These are phyloP conservation scores for Spergularia azorica DNA, from an alignment of 179 eudicot species.

Conservation along the genomic window DNA sequence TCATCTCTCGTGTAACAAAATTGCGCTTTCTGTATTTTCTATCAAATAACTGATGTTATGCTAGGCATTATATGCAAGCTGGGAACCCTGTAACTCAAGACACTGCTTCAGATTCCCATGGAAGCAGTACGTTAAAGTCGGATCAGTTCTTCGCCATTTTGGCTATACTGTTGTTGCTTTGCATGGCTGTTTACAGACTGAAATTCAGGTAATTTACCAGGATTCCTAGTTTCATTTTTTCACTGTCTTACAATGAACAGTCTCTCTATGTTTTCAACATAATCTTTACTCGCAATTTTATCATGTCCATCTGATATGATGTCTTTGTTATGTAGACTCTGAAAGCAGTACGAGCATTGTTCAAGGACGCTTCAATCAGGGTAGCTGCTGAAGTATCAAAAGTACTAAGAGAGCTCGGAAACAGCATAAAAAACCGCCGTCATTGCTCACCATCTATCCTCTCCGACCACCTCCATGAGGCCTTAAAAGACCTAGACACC, in stretches of 20 bases:
- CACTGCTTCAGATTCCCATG: constrained; percentile 43
- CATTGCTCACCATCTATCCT: constrained; percentile 54
- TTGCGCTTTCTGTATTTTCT: not conserved
- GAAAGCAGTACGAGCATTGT: constrained; percentile 47
- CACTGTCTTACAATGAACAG: not conserved
- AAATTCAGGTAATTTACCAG: constrained; percentile 40
- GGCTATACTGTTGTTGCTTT: constrained; percentile 50
- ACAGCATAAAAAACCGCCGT: constrained; percentile 44
- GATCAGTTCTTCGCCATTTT: constrained; percentile 49
- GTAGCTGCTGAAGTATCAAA: constrained; percentile 48
- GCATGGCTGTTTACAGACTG: constrained; percentile 51
- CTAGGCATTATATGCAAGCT: constrained; percentile 55
- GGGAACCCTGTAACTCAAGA: constrained; percentile 48
- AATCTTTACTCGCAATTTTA: not conserved
- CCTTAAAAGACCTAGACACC: constrained; percentile 46
- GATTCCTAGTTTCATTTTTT: not conserved
- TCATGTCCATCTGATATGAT: not conserved
- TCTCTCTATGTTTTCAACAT: not conserved
- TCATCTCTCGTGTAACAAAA: not conserved
- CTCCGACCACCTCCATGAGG: constrained; percentile 52
- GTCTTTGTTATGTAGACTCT: constrained; percentile 33
- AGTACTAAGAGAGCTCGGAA: constrained; percentile 42
- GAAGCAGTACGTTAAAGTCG: constrained; percentile 48
- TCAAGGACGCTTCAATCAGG: constrained; percentile 44
- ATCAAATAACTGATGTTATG: not conserved